Conservation (phyloP, 169 alveolate genomes). For the Neospora caninum region DNA sequence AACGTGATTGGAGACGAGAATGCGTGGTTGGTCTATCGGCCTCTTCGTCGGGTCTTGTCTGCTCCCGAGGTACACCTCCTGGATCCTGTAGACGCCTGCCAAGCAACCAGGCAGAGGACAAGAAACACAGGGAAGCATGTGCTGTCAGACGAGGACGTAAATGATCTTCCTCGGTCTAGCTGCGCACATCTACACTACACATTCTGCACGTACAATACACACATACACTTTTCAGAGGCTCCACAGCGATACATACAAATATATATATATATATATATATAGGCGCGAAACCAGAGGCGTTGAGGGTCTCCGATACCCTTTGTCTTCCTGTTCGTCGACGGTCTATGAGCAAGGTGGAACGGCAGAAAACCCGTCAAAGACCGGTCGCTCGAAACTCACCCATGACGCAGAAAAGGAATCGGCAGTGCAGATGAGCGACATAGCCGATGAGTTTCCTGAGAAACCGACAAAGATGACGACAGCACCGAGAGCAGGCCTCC, state of each 20-base stretch:
- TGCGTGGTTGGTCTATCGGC: constrained; percentile 4
- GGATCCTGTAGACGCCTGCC: not conserved
- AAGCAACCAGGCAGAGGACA: not conserved
- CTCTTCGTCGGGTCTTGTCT: not conserved
- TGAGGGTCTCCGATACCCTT: not conserved
- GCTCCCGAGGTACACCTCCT: constrained; percentile 14
- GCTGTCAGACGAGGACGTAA: no score
- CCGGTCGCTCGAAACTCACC: not conserved
- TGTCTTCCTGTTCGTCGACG: not conserved
- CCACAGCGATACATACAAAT: no score
- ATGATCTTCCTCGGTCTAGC: no score
- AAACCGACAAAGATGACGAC: not conserved
- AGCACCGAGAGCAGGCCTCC: not conserved
- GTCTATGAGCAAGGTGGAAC: no score
- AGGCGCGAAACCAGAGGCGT: no score
- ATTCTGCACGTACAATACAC: no score
- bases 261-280: no score
- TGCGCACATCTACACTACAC: no score
- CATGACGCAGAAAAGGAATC: not conserved
- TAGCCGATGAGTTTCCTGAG: not conserved
- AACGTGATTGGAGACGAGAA: constrained; percentile 24
- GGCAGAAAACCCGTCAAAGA: not conserved
- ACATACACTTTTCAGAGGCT: no score
- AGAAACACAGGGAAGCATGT: no score
- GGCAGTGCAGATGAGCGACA: not conserved